Conservation (phyloP, 768 basidiomycete genomes). For the Dendrothele bispora region DNA sequence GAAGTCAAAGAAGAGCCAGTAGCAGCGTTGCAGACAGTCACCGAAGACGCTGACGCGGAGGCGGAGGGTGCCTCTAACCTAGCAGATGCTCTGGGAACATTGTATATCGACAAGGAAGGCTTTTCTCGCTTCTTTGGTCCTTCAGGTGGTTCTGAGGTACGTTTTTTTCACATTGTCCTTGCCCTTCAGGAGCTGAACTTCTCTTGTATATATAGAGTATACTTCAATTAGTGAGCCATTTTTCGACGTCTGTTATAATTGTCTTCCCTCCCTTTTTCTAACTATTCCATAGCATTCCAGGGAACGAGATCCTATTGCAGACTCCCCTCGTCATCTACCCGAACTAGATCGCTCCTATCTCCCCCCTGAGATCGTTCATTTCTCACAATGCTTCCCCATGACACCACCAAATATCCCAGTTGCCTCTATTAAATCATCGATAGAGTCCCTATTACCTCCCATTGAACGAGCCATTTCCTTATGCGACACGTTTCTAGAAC, state of each 20-base stretch:
- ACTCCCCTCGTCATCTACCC: slow-evolving; percentile 22
- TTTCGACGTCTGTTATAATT: too few relatives aligned
- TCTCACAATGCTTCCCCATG: slow-evolving; percentile 46
- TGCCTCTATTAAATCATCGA: slow-evolving; percentile 34
- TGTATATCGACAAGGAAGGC: slow-evolving; percentile 44
- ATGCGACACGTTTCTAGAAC: slow-evolving; percentile 47
- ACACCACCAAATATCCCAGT: slow-evolving; percentile 35
- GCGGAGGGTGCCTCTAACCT: slow-evolving; percentile 25
- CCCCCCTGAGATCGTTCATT: slow-evolving; percentile 41
- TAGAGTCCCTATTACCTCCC: slow-evolving; percentile 47
- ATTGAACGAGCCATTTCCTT: slow-evolving; percentile 39
- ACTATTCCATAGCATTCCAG: too few relatives aligned
- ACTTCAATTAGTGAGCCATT: slow-evolving; percentile 43
- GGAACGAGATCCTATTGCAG: too few relatives aligned
- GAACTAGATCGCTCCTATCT: slow-evolving; percentile 47
- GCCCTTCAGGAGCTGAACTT: background rate
- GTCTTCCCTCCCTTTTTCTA: too few relatives aligned
- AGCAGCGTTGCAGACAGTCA: slow-evolving; percentile 24
- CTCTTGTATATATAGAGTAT: slow-evolving; percentile 32
- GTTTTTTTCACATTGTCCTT: slow-evolving; percentile 15
- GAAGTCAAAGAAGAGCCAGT: slow-evolving; percentile 33
- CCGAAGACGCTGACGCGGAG: slow-evolving; percentile 21
- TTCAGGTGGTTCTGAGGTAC: slow-evolving; percentile 50
- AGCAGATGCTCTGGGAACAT: slow-evolving; percentile 39
- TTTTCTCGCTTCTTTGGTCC: slow-evolving; percentile 45